Evolutionary conservation across 208 protist genomes (phyloP).

Genomic region (Leishmania gerbilli): DNA sequence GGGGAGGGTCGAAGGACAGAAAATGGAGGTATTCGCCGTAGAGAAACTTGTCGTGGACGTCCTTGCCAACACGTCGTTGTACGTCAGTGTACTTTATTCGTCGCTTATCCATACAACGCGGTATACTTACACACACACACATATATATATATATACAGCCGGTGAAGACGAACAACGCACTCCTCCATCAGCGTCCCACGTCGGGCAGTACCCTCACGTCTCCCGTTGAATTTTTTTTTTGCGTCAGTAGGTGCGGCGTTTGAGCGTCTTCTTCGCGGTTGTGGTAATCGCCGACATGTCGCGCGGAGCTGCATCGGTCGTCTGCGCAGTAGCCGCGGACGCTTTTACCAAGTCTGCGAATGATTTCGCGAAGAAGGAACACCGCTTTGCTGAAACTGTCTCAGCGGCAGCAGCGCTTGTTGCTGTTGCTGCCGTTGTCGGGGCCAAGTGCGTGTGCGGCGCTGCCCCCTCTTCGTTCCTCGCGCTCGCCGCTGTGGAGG

Average conservation of each 20-base stretch:
- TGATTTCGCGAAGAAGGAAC: conserved; percentile 8
- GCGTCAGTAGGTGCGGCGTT: conserved; percentile 24
- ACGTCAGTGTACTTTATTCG: not conserved
- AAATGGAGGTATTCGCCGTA: not conserved
- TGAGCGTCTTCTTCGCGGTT: conserved; percentile 22
- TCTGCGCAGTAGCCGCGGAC: not conserved
- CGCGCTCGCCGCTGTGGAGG: not conserved
- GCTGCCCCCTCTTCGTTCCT: not conserved
- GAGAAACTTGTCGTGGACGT: not conserved
- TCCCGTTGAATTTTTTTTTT: too few relatives aligned
- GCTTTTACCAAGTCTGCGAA: conserved; percentile 21
- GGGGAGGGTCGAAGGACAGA: not conserved
- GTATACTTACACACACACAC: not conserved
- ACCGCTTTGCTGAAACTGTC: not conserved
- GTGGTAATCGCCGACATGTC: not conserved
- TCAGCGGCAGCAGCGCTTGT: not conserved
- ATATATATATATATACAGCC: not conserved
- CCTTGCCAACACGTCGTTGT: too few relatives aligned
- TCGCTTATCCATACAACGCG: not conserved
- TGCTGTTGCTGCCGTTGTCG: not conserved
- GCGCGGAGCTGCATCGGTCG: not conserved
- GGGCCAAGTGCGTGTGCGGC: too few relatives aligned
- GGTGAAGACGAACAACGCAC: not conserved
- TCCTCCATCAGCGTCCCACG: not conserved
- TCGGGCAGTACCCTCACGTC: not conserved